Base-by-base conservation (phyloP, 2,329 filamentous ascomycete genomes). In the Diaporthe vexans region DNA sequence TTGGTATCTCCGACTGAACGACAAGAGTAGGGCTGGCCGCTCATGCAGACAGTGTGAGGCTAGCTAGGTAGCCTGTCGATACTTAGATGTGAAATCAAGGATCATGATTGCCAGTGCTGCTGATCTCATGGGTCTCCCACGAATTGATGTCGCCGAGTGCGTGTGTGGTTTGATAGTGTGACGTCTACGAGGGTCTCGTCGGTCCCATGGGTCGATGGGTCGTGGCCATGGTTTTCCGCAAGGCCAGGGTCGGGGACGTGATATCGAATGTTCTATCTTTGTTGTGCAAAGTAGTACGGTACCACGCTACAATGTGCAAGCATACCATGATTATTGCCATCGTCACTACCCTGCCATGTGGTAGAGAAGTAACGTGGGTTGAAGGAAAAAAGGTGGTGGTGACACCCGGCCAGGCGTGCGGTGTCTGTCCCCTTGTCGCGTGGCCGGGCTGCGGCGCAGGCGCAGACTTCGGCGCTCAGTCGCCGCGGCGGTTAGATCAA, bases 401-500 rank as follows among this genome's bases (percentile, higher is more conserved):
- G 46, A 33, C 51, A n/a, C 46, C 46, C 4, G 29, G 19, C 29
- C 61, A n/a, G 10, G 58, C 21, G 46, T 51, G 46, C 21, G 46
- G 19, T 59, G 11, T 40, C 21, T 43, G 40, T 43, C 40, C 40
- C 35, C 57, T 67, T 67, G 29, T 51, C 46, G 63, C 63, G 63
- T 68, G 63, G 63, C 63, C 63, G 29, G 63, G 63, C 63, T 68
- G 63, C 63, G 63, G 63, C 63, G 63, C 48, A 68, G 63, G 63
- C 63, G 63, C 63, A 68, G 63, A 26, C 63, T 68, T 68, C 15
- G 63, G 63, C 63, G 63, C 48, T 24, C 46, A 68, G 33, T 54
- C 63, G 48, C 63, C 46, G 29, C 63, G 46, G 46, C 29, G 29
- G 33, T 21, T 19, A 37, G 46, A n/a, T 11, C 15, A 19, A 48